A percentile compares a stretch with the other conserved stretches of the same genome.
phyloP scores from a whole-genome alignment of 352 stramenopile species.

The Plasmopara muralis region DNA sequence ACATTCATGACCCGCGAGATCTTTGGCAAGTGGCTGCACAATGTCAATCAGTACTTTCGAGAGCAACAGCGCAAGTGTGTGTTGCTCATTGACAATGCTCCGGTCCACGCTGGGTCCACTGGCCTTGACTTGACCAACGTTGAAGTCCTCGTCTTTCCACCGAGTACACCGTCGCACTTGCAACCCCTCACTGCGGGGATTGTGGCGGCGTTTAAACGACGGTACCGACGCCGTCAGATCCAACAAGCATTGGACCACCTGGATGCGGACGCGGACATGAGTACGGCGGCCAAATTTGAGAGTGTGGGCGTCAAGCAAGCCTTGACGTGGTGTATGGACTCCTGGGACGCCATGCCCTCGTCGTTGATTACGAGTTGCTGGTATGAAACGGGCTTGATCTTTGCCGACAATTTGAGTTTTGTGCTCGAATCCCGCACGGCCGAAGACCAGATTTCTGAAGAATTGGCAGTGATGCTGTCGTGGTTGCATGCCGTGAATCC shows the following conservation, averaged over 20 bases:
- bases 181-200: conserved; percentile 24
- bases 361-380: conserved; percentile 14
- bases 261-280: conserved; percentile 15
- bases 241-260: conserved; percentile 21
- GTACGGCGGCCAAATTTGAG: conserved; percentile 14
- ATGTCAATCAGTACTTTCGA: conserved; percentile 21
- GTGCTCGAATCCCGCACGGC: conserved; percentile 1
- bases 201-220: conserved; percentile 21
- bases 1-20: conserved; percentile 29
- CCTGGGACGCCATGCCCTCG: conserved; percentile 18
- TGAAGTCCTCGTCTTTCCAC: conserved; percentile 20
- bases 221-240: conserved; percentile 25
- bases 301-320: conserved; percentile 19
- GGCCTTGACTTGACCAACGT: conserved; percentile 16
- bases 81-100: conserved; percentile 24
- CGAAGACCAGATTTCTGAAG: conserved; percentile 18
- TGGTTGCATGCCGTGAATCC: conserved; percentile 14
- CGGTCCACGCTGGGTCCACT: conserved; percentile 21
- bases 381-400: conserved; percentile 15
- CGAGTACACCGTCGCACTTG: conserved; percentile 9
- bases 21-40: conserved; percentile 28
- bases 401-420: background rate
- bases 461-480: conserved; percentile 20
- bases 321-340: conserved; percentile 20
- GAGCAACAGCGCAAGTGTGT: conserved; percentile 18